phyloP scores from a whole-genome alignment of 1,284 basidiomycete species.

The Microbotryum saponariae region DNA sequence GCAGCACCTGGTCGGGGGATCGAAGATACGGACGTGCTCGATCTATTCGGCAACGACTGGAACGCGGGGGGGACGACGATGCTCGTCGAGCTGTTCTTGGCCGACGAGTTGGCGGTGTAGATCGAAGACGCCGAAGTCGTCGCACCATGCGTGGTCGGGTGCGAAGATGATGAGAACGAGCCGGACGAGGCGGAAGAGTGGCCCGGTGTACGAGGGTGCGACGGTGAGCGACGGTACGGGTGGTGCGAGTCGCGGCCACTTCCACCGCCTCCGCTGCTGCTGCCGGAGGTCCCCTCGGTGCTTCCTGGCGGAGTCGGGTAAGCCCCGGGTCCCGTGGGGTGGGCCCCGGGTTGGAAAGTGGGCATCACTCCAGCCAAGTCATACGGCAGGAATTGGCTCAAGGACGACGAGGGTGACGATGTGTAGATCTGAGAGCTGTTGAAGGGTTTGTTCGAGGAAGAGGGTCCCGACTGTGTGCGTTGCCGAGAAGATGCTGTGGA shows the following conservation, averaged over 20 bases:
- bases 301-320: constrained; percentile 27
- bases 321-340: constrained; percentile 10
- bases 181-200: too few species aligned
- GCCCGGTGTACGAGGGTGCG: too few species aligned
- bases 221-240: constrained; percentile 17
- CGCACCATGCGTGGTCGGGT: not conserved
- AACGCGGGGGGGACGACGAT: not conserved
- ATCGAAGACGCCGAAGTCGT: constrained; percentile 7
- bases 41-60: not conserved
- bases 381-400: too few species aligned
- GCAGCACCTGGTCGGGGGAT: not conserved
- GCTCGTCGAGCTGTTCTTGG: not conserved
- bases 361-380: too few species aligned
- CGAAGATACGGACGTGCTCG: constrained; percentile 3
- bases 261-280: not conserved
- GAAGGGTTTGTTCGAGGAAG: too few species aligned
- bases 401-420: too few species aligned
- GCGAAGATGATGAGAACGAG: constrained; percentile 9
- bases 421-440: too few species aligned
- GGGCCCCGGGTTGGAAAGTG: not conserved
- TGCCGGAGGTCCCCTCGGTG: constrained; percentile 11
- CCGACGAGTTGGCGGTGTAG: not conserved
- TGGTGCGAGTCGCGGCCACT: constrained; percentile 16
- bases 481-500: constrained; percentile 17
- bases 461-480: too few species aligned